phyloP scores from a whole-genome alignment of 768 basidiomycete genomes.

The Multifurca ochricompacta region DNA sequence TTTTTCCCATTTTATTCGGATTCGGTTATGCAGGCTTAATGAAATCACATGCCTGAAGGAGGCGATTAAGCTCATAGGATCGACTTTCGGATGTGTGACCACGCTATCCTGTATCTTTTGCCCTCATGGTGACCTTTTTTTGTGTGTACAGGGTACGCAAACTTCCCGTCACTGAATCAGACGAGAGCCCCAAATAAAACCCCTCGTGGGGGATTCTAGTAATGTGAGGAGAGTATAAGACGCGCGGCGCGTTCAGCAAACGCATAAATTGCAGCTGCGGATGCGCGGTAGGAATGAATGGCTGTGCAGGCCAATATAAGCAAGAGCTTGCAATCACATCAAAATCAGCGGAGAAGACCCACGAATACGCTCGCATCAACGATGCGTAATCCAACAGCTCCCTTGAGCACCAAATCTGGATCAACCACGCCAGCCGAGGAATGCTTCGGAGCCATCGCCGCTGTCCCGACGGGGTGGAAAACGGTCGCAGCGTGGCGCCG shows the following conservation, averaged over 20 bases:
- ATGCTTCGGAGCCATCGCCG: constrained; percentile 14
- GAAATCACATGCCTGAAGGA: too few species aligned
- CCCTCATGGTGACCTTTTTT: too few species aligned
- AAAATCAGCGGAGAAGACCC: not conserved
- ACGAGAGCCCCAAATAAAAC: too few species aligned
- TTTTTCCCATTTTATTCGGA: not conserved
- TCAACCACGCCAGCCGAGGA: constrained; percentile 19
- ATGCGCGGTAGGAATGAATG: not conserved
- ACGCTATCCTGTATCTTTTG: too few species aligned
- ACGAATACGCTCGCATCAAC: constrained; percentile 34
- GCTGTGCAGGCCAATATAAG: not conserved
- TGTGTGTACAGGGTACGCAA: too few species aligned
- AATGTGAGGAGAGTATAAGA: not conserved
- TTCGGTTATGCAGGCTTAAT: too few species aligned
- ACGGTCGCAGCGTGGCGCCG: constrained; percentile 6
- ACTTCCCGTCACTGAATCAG: too few species aligned
- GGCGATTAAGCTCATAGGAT: too few species aligned
- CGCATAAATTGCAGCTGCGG: not conserved
- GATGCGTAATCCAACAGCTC: constrained; percentile 31
- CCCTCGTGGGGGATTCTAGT: too few species aligned
- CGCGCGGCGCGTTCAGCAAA: not conserved
- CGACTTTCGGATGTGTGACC: too few species aligned
- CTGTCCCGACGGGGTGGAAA: constrained; percentile 19
- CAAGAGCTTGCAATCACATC: too few species aligned
- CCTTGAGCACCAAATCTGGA: constrained; percentile 31